phyloP scores from a whole-genome alignment of 1,139 yeast genomes.

The Geotrichum europaeum region DNA sequence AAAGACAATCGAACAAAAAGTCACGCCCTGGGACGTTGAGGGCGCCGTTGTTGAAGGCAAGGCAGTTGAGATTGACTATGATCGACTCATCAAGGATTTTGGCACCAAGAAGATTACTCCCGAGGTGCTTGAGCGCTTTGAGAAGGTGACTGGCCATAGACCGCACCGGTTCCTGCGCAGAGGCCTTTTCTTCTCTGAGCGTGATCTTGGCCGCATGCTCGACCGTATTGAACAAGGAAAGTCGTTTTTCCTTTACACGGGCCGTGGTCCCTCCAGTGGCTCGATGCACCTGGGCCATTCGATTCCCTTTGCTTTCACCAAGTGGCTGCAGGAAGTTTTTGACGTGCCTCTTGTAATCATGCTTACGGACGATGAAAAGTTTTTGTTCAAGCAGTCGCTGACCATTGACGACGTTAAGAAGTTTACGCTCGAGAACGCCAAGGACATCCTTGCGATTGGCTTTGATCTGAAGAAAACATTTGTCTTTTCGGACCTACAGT shows the following conservation, averaged over 20 bases:
- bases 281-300: conserved; percentile 97
- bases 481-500: conserved; percentile 84
- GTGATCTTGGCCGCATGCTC: conserved; percentile 75
- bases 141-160: conserved; percentile 73
- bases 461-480: conserved; percentile 92
- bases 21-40: conserved; percentile 99
- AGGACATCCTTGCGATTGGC: conserved; percentile 91
- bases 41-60: conserved; percentile 97
- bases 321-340: conserved; percentile 97
- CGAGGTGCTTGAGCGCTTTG: conserved; percentile 72
- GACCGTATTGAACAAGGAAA: conserved; percentile 91
- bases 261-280: conserved; percentile 95
- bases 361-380: conserved; percentile 96
- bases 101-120: conserved; percentile 73
- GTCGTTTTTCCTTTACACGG: conserved; percentile 93
- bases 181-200: conserved; percentile 88
- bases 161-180: conserved; percentile 92
- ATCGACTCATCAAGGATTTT: conserved; percentile 74
- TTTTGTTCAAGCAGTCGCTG: conserved; percentile 83
- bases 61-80: conserved; percentile 84
- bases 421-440: conserved; percentile 70
- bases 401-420: conserved; percentile 82
- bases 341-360: conserved; percentile 95
- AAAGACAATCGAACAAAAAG: conserved; percentile 41
- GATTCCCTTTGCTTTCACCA: conserved; percentile 92